These are phyloP conservation scores for Suhomyces bribrorum DNA, from an alignment of 1,139 yeast genomes.

Conservation along the genomic window DNA sequence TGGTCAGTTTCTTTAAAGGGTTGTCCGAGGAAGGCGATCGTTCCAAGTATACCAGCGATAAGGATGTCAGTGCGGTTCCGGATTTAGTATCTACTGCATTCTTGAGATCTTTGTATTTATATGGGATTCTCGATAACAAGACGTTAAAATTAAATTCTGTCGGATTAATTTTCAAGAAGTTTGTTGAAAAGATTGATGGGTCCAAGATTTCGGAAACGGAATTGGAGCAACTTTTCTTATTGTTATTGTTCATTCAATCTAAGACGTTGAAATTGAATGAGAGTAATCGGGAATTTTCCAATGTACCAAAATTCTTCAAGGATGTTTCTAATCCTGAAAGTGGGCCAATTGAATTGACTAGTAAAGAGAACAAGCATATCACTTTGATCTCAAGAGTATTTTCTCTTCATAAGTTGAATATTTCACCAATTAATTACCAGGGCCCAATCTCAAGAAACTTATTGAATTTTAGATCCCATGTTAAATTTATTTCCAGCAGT, in stretches of 20 bases:
- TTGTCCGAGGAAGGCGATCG: slow-evolving; percentile 16
- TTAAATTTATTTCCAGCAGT: slow-evolving; percentile 53
- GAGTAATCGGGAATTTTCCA: slow-evolving; percentile 31
- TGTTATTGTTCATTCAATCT: slow-evolving; percentile 45
- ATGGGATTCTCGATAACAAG: slow-evolving; percentile 53
- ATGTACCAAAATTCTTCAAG: slow-evolving; percentile 40
- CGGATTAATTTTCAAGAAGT: slow-evolving; percentile 54
- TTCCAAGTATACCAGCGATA: slow-evolving; percentile 12
- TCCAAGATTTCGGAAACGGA: slow-evolving; percentile 27
- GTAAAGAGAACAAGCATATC: slow-evolving; percentile 36
- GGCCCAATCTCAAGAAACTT: slow-evolving; percentile 72
- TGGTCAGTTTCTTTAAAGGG: slow-evolving; percentile 36
- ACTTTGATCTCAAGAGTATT: slow-evolving; percentile 60
- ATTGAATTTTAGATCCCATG: slow-evolving; percentile 65
- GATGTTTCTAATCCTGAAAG: slow-evolving; percentile 18
- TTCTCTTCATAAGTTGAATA: slow-evolving; percentile 51
- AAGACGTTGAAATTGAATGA: slow-evolving; percentile 34
- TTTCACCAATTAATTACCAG: slow-evolving; percentile 60
- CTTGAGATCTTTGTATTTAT: slow-evolving; percentile 57
- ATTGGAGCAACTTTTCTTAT: slow-evolving; percentile 40
- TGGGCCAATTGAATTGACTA: slow-evolving; percentile 30
- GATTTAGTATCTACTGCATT: slow-evolving; percentile 64
- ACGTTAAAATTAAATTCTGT: slow-evolving; percentile 49
- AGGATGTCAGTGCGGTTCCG: slow-evolving; percentile 38
- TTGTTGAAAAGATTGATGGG: slow-evolving; percentile 26